Conservation (phyloP, 495 filamentous ascomycete species). For the Xylaria curta region DNA sequence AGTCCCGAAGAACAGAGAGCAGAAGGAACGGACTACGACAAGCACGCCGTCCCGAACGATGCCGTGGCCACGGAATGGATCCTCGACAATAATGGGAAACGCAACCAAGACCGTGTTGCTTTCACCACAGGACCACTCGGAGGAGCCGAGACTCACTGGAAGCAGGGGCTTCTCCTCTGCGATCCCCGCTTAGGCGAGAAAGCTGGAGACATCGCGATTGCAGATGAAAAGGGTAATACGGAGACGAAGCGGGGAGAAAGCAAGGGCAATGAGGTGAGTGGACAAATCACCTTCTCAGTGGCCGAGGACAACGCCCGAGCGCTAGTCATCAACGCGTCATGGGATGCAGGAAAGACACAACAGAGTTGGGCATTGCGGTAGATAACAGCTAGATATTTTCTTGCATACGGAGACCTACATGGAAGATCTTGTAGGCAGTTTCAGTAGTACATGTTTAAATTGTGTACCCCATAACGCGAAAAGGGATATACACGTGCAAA, state of each 20-base stretch:
- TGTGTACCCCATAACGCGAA: too few relatives aligned
- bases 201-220: constrained; percentile 28
- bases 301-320: constrained; percentile 57
- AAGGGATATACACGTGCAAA: neutral
- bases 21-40: constrained; percentile 22
- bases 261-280: constrained; percentile 46
- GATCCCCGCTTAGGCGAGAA: constrained; percentile 42
- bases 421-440: neutral
- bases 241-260: constrained; percentile 27
- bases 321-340: constrained; percentile 51
- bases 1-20: constrained; percentile 29
- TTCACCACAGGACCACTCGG: constrained; percentile 84
- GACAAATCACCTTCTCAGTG: constrained; percentile 54
- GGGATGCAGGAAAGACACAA: constrained; percentile 45
- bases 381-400: neutral
- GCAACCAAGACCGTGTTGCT: constrained; percentile 55
- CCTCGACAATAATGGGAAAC: constrained; percentile 25
- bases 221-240: neutral
- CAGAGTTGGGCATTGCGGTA: constrained; percentile 55
- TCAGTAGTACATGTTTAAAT: neutral
- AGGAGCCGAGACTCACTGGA: constrained; percentile 80
- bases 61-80: constrained; percentile 17
- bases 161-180: constrained; percentile 70
- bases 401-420: neutral
- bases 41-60: constrained; percentile 27